Evolutionary conservation across 208 protist species (phyloP), one percentile per base, ranked within the genome.

Genomic region (Crithidia expoeki): DNA sequence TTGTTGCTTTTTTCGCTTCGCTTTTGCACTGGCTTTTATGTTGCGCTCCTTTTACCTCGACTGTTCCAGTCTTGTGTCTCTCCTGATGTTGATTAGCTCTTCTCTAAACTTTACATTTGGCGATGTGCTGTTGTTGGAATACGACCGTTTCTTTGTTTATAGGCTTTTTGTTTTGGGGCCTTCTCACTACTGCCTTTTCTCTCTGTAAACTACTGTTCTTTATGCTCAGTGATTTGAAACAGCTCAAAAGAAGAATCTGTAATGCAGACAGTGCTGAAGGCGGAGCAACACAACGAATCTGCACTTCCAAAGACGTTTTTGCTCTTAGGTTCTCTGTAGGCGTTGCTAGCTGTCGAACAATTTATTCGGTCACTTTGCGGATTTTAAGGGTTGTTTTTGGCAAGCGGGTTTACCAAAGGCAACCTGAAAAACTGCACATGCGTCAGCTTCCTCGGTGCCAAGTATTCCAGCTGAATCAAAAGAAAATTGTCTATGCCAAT

Each of bases 61-160:
- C 58, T 72, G 10, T 72, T 65, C 30, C 17, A 21, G 4, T 38
- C 28, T 17, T 9, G 3, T 4, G n/a, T 23, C 47, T 28, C 28
- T 23, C 23, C 10, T 57, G 51, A 57, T 57, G 51, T 57, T 60
- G 11, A 47, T 47, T 71, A 42, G 47, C 33, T 75, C 34, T 60
- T 19, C 38, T 27, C 34, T n/a, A 30, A 2, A 10, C 36, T 36
- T 56, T 56, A 21, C 14, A 14, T 53, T 30, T 25, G 25, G 5
- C 21, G 51, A 17, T 23, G 51, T 56, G 38, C 2, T 59, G 23
- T 44, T 59, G 14, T 59, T 38, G 16, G n/a, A 44, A 59, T 28
- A 23, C 27, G 12, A 44, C n/a, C 23, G 16, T 59, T 27, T 59
- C 27, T 44, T 44, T 28, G 2, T 44, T 9, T 44, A 12, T 44